Evolutionary conservation across 2,329 filamentous ascomycete genomes (phyloP), one percentile per base, ranked within the genome.

Genomic region (Phialophora tarda): DNA sequence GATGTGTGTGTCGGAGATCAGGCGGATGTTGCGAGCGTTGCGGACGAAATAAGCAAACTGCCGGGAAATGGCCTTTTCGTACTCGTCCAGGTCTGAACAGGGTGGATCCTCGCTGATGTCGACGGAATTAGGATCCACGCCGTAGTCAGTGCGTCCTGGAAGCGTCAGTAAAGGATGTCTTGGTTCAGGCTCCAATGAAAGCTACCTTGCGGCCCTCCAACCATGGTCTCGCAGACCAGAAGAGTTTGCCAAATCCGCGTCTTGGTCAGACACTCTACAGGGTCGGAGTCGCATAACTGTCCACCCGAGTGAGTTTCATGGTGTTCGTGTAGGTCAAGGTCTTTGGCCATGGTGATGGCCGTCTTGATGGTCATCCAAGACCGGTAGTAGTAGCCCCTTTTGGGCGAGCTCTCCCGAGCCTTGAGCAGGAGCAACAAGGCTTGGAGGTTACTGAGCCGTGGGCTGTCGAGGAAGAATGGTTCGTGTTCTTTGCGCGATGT

Each of bases 281-380:
- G 82, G 64, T 83, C 85, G 21, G 88, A 88, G 4, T 86, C 88
- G 75, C 95, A 98, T 0, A 85, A 77, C 62, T 85, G 86, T 24
- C 90, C 91, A 60, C 87, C 85, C 69, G 89, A 85, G 76, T 98
- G 95, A 53, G 89, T 87, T 65, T 91, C 88, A 68, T 88, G 88
- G 78, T 98, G 94, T 70, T 97, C 92, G 75, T 97, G 89, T 5
- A 98, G 82, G 23, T 93, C 92, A 34, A 98, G 82, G 75, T 97
- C 94, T 74, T 96, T 95, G 28, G 88, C 92, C 92, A 98, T 97
- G 55, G 93, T 90, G 7, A 96, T 90, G 69, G 94, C 92, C 67
- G 93, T 92, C 61, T 97, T 94, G 23, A 96, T 88, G 4, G 91
- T 92, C 88, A 97, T 96, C 94, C 95, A 98, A 0, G 95, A 98